phyloP scores from a whole-genome alignment of 768 basidiomycete species.

The Leccinellum luteum region DNA sequence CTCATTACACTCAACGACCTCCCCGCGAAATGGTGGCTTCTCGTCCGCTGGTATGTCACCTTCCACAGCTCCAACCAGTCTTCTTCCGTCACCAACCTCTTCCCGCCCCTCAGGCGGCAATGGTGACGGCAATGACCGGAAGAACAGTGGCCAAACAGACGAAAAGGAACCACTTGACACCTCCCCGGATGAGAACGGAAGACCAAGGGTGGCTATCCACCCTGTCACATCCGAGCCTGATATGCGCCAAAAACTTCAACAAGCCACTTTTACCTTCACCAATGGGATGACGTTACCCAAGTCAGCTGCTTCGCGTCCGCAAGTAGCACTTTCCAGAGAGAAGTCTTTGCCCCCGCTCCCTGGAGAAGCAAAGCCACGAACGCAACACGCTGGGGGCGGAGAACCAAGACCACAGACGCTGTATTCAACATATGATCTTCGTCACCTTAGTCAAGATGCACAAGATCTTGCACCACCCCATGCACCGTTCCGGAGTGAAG shows the following conservation, averaged over 20 bases:
- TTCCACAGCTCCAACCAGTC: constrained; percentile 71
- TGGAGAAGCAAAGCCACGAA: constrained; percentile 45
- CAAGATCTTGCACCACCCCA: constrained; percentile 60
- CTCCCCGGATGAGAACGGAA: constrained; percentile 33
- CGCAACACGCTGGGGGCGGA: constrained; percentile 30
- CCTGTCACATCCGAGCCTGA: constrained; percentile 62
- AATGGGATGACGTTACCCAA: constrained; percentile 31
- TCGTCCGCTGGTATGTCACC: constrained; percentile 67
- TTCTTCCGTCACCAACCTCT: constrained; percentile 72
- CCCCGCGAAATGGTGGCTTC: constrained; percentile 51
- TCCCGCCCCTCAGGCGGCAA: constrained; percentile 62
- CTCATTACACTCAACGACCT: constrained; percentile 59
- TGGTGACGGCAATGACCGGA: constrained; percentile 46
- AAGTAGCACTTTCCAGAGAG: constrained; percentile 45
- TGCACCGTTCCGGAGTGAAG: constrained; percentile 61
- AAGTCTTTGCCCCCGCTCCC: constrained; percentile 81
- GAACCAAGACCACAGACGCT: constrained; percentile 65
- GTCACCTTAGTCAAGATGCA: constrained; percentile 40
- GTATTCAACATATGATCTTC: constrained; percentile 58
- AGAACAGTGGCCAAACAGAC: constrained; percentile 41
- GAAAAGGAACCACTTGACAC: constrained; percentile 40
- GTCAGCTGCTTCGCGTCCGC: constrained; percentile 10
- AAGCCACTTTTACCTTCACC: constrained; percentile 33
- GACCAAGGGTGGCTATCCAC: constrained; percentile 43
- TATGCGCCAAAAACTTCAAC: constrained; percentile 48